A percentile compares a stretch with the other conserved stretches of the same genome.
Conservation (phyloP, 331 rosid genomes). For the Quercus lobata region DNA sequence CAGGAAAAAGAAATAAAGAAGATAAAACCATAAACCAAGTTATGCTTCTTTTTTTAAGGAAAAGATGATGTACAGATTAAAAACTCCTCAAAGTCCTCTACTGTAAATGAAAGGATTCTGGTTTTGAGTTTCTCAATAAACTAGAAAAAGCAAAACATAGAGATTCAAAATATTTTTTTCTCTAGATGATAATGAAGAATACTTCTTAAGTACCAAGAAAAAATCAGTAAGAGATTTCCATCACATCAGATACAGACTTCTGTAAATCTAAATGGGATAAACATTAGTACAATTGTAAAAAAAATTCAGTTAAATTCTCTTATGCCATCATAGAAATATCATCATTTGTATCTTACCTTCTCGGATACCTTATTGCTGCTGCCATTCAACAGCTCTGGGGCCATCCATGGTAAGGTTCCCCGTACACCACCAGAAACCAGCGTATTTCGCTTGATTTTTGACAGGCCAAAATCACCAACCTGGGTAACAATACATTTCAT, state of each 20-base stretch:
- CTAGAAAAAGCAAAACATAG: background rate
- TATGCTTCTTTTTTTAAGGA: background rate
- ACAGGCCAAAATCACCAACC: conserved; percentile 98
- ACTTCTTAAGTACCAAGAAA: background rate
- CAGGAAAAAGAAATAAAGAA: conserved; percentile 12
- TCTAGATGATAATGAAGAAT: background rate
- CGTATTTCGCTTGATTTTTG: conserved; percentile 89
- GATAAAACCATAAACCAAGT: background rate
- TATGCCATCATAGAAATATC: conserved; percentile 2
- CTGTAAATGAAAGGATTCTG: background rate
- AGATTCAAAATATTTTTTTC: background rate
- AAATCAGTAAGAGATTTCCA: conserved; percentile 4
- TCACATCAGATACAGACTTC: background rate
- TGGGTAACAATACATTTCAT: conserved; percentile 27
- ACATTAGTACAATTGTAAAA: background rate
- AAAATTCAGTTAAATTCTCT: background rate
- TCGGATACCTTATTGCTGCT: conserved; percentile 97
- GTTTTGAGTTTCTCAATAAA: background rate
- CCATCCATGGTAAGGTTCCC: conserved; percentile 99
- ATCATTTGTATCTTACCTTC: conserved; percentile 48
- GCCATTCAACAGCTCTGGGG: conserved; percentile 92
- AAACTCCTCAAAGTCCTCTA: background rate
- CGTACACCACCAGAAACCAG: conserved; percentile 97
- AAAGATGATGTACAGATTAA: background rate
- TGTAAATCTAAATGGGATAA: background rate